Conservation (phyloP, 139 green algal genomes). For the Mesotaenium endlicherianum region DNA sequence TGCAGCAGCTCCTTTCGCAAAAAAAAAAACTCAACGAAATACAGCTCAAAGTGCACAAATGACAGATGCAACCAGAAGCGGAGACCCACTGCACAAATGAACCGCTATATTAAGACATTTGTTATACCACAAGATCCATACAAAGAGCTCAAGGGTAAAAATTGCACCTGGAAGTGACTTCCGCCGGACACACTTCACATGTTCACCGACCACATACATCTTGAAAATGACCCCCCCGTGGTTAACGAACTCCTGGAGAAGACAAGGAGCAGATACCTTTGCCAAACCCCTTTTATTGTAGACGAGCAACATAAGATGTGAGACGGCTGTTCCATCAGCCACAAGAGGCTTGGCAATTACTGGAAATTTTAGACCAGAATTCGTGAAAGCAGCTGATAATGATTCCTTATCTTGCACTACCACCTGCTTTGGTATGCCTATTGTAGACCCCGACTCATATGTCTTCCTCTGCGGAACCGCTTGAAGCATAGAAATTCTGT, state of each 20-base stretch:
- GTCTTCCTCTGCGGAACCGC: background rate
- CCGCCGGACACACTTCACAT: constrained; percentile 14
- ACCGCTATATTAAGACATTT: too few relatives aligned
- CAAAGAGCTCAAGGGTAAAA: background rate
- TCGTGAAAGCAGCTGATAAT: background rate
- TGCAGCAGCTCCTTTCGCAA: too few relatives aligned
- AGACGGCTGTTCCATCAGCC: constrained; percentile 5
- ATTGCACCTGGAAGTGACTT: constrained; percentile 37
- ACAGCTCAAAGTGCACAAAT: too few relatives aligned
- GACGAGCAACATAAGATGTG: constrained; percentile 37
- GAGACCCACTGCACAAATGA: too few relatives aligned
- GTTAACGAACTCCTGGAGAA: constrained; percentile 51
- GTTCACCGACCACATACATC: constrained; percentile 42
- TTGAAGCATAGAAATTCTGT: constrained; percentile 47
- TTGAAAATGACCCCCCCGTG: constrained; percentile 54
- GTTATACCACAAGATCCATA: too few relatives aligned
- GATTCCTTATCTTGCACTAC: constrained; percentile 13
- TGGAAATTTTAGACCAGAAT: constrained; percentile 20
- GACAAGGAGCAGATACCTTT: constrained; percentile 9
- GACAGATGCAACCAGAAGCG: too few relatives aligned
- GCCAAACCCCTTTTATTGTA: constrained; percentile 29
- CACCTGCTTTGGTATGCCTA: constrained; percentile 53
- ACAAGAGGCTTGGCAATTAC: constrained; percentile 45
- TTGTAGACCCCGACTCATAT: constrained; percentile 47
- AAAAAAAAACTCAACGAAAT: too few relatives aligned